Evolutionary conservation across 129 eudicot species (phyloP).

Genomic region (Ambrosia artemisiifolia): DNA sequence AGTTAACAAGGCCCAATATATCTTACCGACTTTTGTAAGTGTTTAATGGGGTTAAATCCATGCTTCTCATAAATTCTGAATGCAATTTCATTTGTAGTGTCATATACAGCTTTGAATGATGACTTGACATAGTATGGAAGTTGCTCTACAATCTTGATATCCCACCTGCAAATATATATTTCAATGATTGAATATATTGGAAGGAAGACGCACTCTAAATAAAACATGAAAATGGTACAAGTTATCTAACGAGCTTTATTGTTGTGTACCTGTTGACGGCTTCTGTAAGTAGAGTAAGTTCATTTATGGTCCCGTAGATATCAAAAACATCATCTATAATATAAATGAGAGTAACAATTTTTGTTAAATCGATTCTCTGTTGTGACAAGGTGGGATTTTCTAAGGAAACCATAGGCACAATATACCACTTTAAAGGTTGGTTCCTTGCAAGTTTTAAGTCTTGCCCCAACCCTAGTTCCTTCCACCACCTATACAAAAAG

Average conservation of each 20-base stretch:
- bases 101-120: conserved; percentile 38
- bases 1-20: not conserved
- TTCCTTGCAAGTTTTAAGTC: conserved; percentile 44
- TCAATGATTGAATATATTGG: not conserved
- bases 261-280: conserved; percentile 41
- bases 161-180: conserved; percentile 43
- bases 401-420: conserved; percentile 49
- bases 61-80: conserved; percentile 17
- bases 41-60: conserved; percentile 44
- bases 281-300: conserved; percentile 46
- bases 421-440: conserved; percentile 60
- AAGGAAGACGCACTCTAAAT: too few species aligned
- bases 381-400: conserved; percentile 34
- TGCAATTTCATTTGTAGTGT: conserved; percentile 40
- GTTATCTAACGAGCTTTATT: not conserved
- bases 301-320: conserved; percentile 41
- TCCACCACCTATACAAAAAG: conserved; percentile 48
- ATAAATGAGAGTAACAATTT: conserved; percentile 43
- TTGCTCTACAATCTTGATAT: conserved; percentile 17
- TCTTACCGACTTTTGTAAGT: conserved; percentile 41
- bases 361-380: conserved; percentile 49
- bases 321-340: conserved; percentile 61
- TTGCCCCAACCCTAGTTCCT: conserved; percentile 27
- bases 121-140: conserved; percentile 55
- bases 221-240: not conserved